phyloP scores from a whole-genome alignment of 805 yeast genomes.

The Metschnikowia peoriensis region DNA sequence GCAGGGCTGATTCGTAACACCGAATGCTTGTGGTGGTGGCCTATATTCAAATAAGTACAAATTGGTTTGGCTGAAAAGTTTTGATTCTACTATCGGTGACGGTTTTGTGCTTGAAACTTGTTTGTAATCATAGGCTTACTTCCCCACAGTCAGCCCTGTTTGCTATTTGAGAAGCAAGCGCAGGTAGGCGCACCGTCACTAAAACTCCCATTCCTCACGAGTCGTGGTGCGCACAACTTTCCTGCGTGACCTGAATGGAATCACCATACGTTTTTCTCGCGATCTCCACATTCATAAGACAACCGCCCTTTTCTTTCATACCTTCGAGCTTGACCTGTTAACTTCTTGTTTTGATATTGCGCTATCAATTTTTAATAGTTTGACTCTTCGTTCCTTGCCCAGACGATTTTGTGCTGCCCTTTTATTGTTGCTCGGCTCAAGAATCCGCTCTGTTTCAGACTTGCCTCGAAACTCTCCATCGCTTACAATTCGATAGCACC shows the following conservation, averaged over 20 bases:
- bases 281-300: slow-evolving; percentile 13
- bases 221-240: slow-evolving; percentile 18
- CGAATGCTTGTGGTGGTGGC: neutral
- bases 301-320: slow-evolving; percentile 7
- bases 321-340: neutral
- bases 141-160: neutral
- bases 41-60: too few relatives aligned
- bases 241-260: slow-evolving; percentile 18
- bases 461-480: neutral
- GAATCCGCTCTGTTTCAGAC: neutral
- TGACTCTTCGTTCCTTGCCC: neutral
- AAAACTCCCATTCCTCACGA: neutral
- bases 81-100: too few relatives aligned
- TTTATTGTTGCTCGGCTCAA: neutral
- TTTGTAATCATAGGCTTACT: neutral
- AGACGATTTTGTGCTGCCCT: neutral
- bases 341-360: neutral
- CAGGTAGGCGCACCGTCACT: slow-evolving; percentile 1
- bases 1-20: neutral
- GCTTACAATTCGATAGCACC: neutral
- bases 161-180: neutral
- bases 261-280: slow-evolving; percentile 12
- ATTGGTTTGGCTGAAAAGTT: too few relatives aligned
- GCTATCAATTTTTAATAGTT: too few relatives aligned
- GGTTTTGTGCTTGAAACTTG: too few relatives aligned